Evolutionary conservation across 345 rosid genomes (phyloP), one percentile per base, ranked within the genome.

Genomic region (Salix exigua): DNA sequence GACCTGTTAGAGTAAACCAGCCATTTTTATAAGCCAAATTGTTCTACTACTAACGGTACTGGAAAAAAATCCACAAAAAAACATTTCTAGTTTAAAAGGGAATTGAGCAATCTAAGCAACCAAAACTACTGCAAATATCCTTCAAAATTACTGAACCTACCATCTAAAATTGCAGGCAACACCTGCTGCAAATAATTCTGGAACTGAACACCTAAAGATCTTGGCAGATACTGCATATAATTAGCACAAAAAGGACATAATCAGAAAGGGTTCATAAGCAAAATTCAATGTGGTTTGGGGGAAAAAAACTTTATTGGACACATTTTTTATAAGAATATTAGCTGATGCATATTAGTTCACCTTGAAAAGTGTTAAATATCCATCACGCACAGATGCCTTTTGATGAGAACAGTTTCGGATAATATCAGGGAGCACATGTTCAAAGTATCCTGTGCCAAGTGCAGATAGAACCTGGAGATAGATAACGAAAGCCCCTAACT

Each of bases 281-380:
- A 14, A 46, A 46, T 16, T 16, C 18, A 14, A 46, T 13, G 51
- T 14, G 6, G 51, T 46, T 46, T 3, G 51, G 18, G 18, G 0
- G 4, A 46, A 13, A 44, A 3, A 3, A 46, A 46, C 50, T 14
- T 12, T 40, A 42, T 11, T 42, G 13, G 46, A 42, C 46, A 46
- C 51, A 14, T 16, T 46, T 46, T 46, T 46, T 46, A 16, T 16
- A 18, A 46, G 51, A 46, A 46, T 46, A 13, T 46, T 46, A 13
- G 17, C 51, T 12, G 51, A 14, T 16, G 0, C 51, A 14, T 13
- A 14, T 4, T 46, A 46, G 51, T 71, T 82, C 67, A 93, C 99
- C 96, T 91, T 93, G 90, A 96, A 96, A 83, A 96, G 92, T 16
- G 99, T 96, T 76, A 96, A 84, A 86, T 96, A 96, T 80, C 99